These are phyloP conservation scores for Lecanosticta acicola DNA, from an alignment of 2,329 filamentous ascomycete species.

Conservation along the genomic window DNA sequence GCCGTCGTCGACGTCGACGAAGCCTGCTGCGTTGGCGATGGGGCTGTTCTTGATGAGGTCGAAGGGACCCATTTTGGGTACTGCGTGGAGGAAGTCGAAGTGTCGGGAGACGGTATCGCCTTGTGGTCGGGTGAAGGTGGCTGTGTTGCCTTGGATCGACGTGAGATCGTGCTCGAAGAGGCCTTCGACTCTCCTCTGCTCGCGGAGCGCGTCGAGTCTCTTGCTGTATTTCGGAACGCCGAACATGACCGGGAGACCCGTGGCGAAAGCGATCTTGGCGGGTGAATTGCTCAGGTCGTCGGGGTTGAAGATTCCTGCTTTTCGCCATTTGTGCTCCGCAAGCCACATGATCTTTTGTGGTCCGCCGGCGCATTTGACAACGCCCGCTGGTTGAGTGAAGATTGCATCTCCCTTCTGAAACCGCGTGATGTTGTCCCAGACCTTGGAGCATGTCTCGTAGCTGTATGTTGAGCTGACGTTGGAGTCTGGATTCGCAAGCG, in stretches of 20 bases:
- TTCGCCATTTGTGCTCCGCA: background rate
- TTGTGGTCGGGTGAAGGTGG: constrained; percentile 29
- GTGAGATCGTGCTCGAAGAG: constrained; percentile 37
- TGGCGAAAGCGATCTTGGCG: background rate
- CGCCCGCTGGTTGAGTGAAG: background rate
- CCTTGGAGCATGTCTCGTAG: background rate
- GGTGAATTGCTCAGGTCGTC: background rate
- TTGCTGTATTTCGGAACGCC: constrained; percentile 1
- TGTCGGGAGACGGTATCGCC: constrained; percentile 5
- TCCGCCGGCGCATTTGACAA: background rate
- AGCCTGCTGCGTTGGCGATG: background rate
- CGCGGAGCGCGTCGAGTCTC: constrained; percentile 32
- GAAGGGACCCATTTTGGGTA: constrained; percentile 37
- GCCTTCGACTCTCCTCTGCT: constrained; percentile 35
- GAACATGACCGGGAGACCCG: background rate
- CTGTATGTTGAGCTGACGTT: background rate
- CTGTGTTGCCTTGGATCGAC: constrained; percentile 36
- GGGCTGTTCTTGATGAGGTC: constrained; percentile 34
- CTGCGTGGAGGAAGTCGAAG: constrained; percentile 33
- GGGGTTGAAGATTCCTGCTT: background rate
- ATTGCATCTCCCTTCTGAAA: background rate
- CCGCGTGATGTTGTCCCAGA: background rate
- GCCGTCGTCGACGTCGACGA: background rate
- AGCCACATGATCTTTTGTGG: constrained; percentile 2
- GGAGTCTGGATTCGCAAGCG: background rate